Percentiles rank a stretch among this genome's conserved stretches.
Evolutionary conservation across 345 rosid genomes (phyloP).

Genomic region (Lumnitzera littorea): DNA sequence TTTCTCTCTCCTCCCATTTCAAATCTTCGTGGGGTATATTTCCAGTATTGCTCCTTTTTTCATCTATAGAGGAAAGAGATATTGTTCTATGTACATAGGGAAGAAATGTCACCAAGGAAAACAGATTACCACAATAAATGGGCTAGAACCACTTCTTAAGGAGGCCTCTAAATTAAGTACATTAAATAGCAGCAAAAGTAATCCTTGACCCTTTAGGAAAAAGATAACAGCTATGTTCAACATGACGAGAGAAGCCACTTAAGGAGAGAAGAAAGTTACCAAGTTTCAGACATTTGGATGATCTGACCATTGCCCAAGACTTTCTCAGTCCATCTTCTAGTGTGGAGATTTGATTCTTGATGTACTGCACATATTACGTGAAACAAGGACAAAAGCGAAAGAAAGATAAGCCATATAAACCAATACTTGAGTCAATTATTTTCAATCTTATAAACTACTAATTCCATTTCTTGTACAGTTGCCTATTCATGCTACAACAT

Average conservation of each 20-base stretch:
- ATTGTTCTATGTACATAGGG: background rate
- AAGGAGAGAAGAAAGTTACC: slow-evolving; percentile 25
- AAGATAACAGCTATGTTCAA: background rate
- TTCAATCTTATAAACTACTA: background rate
- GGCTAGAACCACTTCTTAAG: too few relatives aligned
- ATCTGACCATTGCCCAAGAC: slow-evolving; percentile 52
- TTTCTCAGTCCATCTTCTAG: slow-evolving; percentile 76
- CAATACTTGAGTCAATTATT: background rate
- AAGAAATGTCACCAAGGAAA: background rate
- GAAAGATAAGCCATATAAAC: background rate
- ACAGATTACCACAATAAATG: background rate
- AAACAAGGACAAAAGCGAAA: background rate
- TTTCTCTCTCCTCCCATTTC: too few relatives aligned
- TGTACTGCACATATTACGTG: slow-evolving; percentile 46
- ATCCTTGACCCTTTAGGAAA: too few relatives aligned
- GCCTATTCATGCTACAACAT: background rate
- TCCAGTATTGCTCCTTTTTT: too few relatives aligned
- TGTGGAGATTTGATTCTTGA: slow-evolving; percentile 58
- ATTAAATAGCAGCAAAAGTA: too few relatives aligned
- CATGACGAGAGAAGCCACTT: background rate
- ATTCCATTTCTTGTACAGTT: background rate
- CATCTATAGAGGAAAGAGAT: too few relatives aligned
- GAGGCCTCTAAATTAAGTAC: too few relatives aligned
- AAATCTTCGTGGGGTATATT: too few relatives aligned
- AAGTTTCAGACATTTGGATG: slow-evolving; percentile 22